These are phyloP conservation scores for Dissophora ornata DNA, from an alignment of 192 early-diverging fungal genomes.

Conservation along the genomic window DNA sequence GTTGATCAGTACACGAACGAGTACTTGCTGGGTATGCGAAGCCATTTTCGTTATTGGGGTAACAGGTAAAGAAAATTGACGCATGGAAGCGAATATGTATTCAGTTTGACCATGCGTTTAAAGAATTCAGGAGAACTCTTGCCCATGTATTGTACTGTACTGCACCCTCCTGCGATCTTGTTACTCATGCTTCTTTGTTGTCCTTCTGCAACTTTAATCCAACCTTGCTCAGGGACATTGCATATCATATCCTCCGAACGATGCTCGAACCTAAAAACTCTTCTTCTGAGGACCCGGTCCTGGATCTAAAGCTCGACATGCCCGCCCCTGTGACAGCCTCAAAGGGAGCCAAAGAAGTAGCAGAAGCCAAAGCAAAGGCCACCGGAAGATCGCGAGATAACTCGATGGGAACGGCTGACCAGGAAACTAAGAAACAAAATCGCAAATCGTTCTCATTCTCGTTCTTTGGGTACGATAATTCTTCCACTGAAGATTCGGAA, in stretches of 20 bases:
- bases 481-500: background rate
- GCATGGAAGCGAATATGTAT: no score
- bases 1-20: conserved; percentile 66
- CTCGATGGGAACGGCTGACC: background rate
- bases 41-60: conserved; percentile 68
- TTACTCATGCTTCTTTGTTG: background rate
- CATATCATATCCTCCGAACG: conserved; percentile 32
- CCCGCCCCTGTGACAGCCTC: conserved; percentile 11
- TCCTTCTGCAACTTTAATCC: conserved; percentile 1
- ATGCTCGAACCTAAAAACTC: conserved; percentile 18
- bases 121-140: background rate
- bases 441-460: conserved; percentile 41
- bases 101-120: no score
- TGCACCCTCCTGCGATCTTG: background rate
- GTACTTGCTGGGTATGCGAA: conserved; percentile 64
- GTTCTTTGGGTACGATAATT: conserved; percentile 30
- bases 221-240: conserved; percentile 29
- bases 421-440: conserved; percentile 28
- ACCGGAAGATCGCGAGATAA: conserved; percentile 1
- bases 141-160: background rate
- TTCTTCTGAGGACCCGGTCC: background rate
- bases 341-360: conserved; percentile 24
- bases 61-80: conserved; percentile 57
- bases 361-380: conserved; percentile 27
- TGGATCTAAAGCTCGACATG: conserved; percentile 20